These are phyloP conservation scores for Fonsecaea monophora DNA, from an alignment of 2,329 filamentous ascomycete genomes.

Conservation along the genomic window DNA sequence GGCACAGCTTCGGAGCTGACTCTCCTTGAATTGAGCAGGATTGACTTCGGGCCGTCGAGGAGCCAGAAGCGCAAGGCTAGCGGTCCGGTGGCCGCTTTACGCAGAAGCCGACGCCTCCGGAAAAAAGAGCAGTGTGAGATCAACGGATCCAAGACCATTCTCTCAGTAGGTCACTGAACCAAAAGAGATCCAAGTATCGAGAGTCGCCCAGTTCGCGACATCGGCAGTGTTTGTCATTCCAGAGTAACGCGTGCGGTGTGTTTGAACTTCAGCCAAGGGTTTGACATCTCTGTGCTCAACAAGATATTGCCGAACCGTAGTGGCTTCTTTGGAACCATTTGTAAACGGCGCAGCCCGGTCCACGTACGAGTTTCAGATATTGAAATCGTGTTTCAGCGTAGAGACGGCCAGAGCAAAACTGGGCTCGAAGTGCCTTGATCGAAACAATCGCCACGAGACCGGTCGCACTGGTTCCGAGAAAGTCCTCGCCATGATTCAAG, in stretches of 20 bases:
- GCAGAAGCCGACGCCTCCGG: no score
- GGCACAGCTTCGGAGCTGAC: no score
- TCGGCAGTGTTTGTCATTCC: constrained; percentile 54
- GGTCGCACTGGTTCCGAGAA: no score
- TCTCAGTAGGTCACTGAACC: constrained; percentile 7
- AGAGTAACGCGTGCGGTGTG: constrained; percentile 56
- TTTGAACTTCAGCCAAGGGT: constrained; percentile 56
- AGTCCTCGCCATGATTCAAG: no score
- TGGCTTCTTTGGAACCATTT: constrained; percentile 22
- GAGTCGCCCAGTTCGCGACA: constrained; percentile 55
- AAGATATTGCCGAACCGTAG: constrained; percentile 48
- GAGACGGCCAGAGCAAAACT: constrained; percentile 63
- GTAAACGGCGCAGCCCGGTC: constrained; percentile 20
- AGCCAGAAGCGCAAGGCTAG: no score
- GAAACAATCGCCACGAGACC: no score
- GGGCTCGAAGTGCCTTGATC: no score
- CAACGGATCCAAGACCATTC: no score
- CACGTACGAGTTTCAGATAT: constrained; percentile 97
- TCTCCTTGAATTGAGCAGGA: no score
- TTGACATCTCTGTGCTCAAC: constrained; percentile 51
- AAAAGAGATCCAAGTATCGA: constrained; percentile 57
- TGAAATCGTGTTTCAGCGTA: constrained; percentile 98
- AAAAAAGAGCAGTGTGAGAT: no score
- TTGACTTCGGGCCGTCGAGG: no score
- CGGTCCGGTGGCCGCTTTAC: no score